Conservation (phyloP, 2,329 filamentous ascomycete genomes). For the Neophaeococcomyces mojaviensis region DNA sequence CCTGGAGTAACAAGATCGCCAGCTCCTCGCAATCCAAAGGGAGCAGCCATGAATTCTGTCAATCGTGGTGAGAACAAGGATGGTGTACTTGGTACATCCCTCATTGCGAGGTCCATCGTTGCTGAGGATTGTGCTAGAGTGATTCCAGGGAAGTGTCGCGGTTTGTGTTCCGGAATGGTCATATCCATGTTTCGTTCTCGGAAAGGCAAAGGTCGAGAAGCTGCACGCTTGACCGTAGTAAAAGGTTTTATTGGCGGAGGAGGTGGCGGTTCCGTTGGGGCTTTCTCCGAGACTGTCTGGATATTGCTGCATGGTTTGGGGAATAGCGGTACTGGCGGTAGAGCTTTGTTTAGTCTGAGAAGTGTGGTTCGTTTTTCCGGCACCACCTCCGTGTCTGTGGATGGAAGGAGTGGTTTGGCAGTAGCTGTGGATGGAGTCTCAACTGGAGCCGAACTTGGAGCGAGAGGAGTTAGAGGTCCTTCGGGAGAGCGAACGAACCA, state of each 20-base stretch:
- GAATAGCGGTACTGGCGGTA: conserved; percentile 23
- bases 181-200: conserved; percentile 13
- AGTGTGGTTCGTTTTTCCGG: conserved; percentile 8
- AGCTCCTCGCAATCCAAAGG: conserved; percentile 29
- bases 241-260: neutral
- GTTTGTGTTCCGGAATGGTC: conserved; percentile 15
- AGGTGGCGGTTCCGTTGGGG: neutral
- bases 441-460: neutral
- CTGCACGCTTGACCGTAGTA: conserved; percentile 10
- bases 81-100: conserved; percentile 30
- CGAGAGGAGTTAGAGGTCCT: conserved; percentile 1
- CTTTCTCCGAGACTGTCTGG: neutral
- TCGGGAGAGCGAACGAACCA: conserved; percentile 15
- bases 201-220: conserved; percentile 23
- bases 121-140: conserved; percentile 22
- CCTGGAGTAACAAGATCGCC: conserved; percentile 27
- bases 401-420: neutral
- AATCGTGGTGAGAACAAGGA: conserved; percentile 40
- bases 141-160: conserved; percentile 17
- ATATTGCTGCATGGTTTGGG: conserved; percentile 10
- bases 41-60: conserved; percentile 34
- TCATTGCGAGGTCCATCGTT: conserved; percentile 32
- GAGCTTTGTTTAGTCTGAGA: conserved; percentile 15
- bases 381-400: neutral
- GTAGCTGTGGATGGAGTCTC: neutral